Percentiles rank a stretch among this genome's conserved stretches.
phyloP scores from a whole-genome alignment of 768 basidiomycete genomes.

The Trametes elegans region DNA sequence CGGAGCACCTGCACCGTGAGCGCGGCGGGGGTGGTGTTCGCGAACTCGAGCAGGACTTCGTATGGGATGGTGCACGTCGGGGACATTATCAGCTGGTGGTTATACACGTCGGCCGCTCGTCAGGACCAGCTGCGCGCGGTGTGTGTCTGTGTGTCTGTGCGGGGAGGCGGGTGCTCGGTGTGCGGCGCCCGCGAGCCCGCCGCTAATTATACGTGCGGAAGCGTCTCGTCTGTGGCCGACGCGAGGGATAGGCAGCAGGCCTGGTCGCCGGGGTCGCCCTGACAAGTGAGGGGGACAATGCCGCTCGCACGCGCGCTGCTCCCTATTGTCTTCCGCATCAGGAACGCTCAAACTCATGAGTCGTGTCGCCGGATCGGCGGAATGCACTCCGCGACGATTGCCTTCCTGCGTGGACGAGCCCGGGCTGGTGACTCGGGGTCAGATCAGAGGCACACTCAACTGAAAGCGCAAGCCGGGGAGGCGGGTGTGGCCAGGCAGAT shows the following conservation, averaged over 20 bases:
- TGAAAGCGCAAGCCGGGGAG: neutral
- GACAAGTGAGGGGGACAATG: conserved; percentile 14
- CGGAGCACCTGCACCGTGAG: conserved; percentile 40
- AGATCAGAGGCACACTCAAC: neutral
- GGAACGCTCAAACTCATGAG: conserved; percentile 10
- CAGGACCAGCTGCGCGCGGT: neutral
- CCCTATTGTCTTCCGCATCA: conserved; percentile 24
- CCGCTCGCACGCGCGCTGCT: neutral
- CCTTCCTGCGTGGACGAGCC: neutral
- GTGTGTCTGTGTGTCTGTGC: neutral
- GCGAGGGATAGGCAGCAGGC: neutral
- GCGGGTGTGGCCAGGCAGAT: neutral
- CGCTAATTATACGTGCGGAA: conserved; percentile 10
- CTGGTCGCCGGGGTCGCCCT: conserved; percentile 1
- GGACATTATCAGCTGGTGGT: conserved; percentile 22
- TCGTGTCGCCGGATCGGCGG: conserved; percentile 2
- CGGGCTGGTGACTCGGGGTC: neutral
- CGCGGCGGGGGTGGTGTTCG: conserved; percentile 44
- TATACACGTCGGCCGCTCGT: neutral
- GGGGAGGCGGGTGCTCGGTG: neutral
- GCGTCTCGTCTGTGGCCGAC: neutral
- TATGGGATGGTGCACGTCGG: conserved; percentile 51
- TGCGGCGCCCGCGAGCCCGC: neutral
- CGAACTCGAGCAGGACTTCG: conserved; percentile 50
- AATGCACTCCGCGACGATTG: conserved; percentile 4